Base-by-base conservation (phyloP, 345 rosid species). In the Camelina sativa region DNA sequence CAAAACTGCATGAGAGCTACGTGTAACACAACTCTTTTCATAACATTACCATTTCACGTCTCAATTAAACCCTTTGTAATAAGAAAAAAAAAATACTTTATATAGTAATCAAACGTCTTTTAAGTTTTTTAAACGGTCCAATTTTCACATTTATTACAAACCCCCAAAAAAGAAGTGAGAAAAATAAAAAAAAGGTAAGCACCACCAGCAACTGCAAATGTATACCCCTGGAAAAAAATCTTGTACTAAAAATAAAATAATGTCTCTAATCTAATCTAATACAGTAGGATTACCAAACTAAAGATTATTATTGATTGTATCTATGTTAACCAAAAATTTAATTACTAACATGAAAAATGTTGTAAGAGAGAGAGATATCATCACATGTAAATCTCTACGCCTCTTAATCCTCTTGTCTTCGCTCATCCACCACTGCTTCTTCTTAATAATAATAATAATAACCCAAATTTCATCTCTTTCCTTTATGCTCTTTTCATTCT, bases 1-100 rank as follows among this genome's bases (percentile, higher is more conserved):
- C 68, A 15, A 50, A 60, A 67, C 32, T 74, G 72, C 78, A 74
- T 74, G 72, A 74, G 65, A 55, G 78, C 40, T 74, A 74, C 78
- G 78, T 66, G 72, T 22, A 28, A 65, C 51, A 46, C 51, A 17
- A 38, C 68, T 51, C 8, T 58, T 47, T 66, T 47, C 30, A 60
- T 32, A 67, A 75, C 20, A 17, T 4, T 48, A 75, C 67, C 34
- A 47, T 17, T 57, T 66, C 79, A 59, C 46, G 62, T 67, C 73
- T 19, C 46, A 41, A 52, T 22, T 74, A 15, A n/a, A 28, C 30
- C 12, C 9, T 37, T 3, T 11, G 9, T 38, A 46, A 7, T 64
- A 2, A n/a, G 2, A 6, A 11, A 62, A 37, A 37, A 17, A 17
- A 37, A 38, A 11, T 25, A 72, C 61, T 47, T 41, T 13, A 5